phyloP scores from a whole-genome alignment of 805 yeast species.

The Lachancea lanzarotensis region DNA sequence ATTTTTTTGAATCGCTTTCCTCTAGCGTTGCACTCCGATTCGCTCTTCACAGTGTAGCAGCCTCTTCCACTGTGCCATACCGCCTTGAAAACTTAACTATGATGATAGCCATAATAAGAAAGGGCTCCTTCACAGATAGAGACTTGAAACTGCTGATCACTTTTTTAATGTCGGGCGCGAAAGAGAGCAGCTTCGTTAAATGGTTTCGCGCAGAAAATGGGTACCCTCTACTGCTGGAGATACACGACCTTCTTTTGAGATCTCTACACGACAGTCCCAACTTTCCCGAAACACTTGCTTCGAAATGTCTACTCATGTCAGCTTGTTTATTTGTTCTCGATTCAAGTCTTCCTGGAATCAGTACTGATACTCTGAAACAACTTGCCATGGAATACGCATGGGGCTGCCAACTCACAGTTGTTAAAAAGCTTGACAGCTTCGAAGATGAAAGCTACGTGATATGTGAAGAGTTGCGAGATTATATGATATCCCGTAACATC shows the following conservation, averaged over 20 bases:
- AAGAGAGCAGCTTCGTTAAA: slow-evolving; percentile 8
- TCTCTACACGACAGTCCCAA: slow-evolving; percentile 22
- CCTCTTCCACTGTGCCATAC: background rate
- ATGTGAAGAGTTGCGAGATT: slow-evolving; percentile 22
- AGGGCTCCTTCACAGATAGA: slow-evolving; percentile 25
- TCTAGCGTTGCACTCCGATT: background rate
- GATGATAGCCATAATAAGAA: slow-evolving; percentile 21
- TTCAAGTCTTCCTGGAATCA: background rate
- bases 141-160: slow-evolving; percentile 22
- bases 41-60: slow-evolving; percentile 1
- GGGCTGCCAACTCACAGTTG: slow-evolving; percentile 15
- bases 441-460: slow-evolving; percentile 22
- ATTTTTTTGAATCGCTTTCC: background rate
- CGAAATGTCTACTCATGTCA: slow-evolving; percentile 22
- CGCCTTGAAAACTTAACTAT: slow-evolving; percentile 16
- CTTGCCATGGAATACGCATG: slow-evolving; percentile 16
- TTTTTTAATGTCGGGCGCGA: slow-evolving; percentile 12
- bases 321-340: slow-evolving; percentile 17
- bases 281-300: slow-evolving; percentile 24
- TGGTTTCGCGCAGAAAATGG: slow-evolving; percentile 25
- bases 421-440: slow-evolving; percentile 18
- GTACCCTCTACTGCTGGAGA: slow-evolving; percentile 15
- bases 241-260: slow-evolving; percentile 18
- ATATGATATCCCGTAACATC: background rate
- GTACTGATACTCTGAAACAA: background rate